Evolutionary conservation across 805 yeast genomes (phyloP).

Genomic region (Cyberlindnera americana): DNA sequence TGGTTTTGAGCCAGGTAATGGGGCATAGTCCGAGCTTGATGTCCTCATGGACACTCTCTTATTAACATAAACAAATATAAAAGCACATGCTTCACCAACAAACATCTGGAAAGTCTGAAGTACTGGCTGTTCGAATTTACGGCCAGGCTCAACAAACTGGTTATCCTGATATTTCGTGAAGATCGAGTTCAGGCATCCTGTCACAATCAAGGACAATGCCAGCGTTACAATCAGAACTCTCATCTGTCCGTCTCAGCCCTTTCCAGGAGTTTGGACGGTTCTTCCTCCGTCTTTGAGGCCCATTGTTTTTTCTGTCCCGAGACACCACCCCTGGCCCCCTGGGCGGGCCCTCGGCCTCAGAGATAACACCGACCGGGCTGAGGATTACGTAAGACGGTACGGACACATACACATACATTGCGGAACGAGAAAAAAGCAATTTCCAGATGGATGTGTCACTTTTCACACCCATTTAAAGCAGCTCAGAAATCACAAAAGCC

Average conservation of each 20-base stretch:
- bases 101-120: conserved; percentile 81
- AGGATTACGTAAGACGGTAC: too few relatives aligned
- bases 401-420: too few relatives aligned
- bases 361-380: too few relatives aligned
- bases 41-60: conserved; percentile 2
- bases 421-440: conserved; percentile 5
- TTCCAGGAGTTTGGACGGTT: too few relatives aligned
- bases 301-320: too few relatives aligned
- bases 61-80: conserved; percentile 35
- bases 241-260: too few relatives aligned
- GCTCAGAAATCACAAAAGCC: not conserved
- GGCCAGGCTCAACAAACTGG: conserved; percentile 56
- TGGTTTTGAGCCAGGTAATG: conserved; percentile 12
- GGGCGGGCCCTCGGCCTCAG: too few relatives aligned
- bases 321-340: too few relatives aligned
- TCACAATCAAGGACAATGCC: conserved; percentile 50
- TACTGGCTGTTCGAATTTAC: conserved; percentile 70
- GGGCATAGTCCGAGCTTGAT: conserved; percentile 2
- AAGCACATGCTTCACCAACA: conserved; percentile 59
- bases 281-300: too few relatives aligned
- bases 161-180: conserved; percentile 74
- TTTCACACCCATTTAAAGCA: too few relatives aligned
- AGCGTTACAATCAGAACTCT: conserved; percentile 13
- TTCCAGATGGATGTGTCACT: conserved; percentile 6
- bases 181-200: conserved; percentile 72